Conservation (phyloP, 176 grass and related monocot genomes). For the Bonia amplexicaulis region DNA sequence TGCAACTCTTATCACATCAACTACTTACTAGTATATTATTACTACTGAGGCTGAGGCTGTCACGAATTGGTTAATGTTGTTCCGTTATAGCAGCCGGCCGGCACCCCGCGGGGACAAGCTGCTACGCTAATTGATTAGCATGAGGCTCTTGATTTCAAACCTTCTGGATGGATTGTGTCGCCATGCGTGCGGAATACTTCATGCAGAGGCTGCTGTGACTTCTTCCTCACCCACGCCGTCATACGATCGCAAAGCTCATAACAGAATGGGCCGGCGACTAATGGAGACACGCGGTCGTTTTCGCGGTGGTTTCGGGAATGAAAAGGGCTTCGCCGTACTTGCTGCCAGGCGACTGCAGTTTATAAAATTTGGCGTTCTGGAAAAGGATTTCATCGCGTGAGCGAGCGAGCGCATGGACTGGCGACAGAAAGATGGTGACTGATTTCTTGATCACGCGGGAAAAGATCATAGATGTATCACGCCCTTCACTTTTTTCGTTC, state of each 20-base stretch:
- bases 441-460: not conserved
- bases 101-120: not conserved
- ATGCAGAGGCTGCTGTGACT: not conserved
- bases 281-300: not conserved
- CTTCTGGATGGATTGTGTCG: conserved; percentile 11
- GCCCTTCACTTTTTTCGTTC: accelerated
- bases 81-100: not conserved
- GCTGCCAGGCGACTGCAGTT: not conserved
- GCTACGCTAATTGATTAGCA: not conserved
- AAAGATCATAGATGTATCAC: no score
- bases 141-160: not conserved
- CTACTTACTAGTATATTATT: no score
- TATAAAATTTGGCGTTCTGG: not conserved
- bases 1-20: not conserved
- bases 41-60: not conserved
- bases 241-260: not conserved
- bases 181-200: not conserved
- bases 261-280: not conserved
- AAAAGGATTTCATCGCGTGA: not conserved
- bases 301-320: not conserved
- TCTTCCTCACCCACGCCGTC: not conserved
- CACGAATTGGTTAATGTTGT: not conserved
- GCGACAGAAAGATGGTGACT: no score
- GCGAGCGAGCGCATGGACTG: no score
- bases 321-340: not conserved